phyloP scores from a whole-genome alignment of 2,329 filamentous ascomycete genomes.

The Phaeoacremonium minimum region DNA sequence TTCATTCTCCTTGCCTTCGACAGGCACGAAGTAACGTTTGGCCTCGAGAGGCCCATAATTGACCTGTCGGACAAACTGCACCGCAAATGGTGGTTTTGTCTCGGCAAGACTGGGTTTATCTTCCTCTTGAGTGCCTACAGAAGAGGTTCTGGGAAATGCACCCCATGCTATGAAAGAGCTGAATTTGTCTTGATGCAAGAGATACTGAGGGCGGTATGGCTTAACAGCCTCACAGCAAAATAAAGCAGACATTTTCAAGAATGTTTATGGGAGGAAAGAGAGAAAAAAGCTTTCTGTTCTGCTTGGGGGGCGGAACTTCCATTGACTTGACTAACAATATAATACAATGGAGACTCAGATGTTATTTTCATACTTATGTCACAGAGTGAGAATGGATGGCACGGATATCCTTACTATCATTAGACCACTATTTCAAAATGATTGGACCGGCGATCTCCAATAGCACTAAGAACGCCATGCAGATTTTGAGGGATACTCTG shows the following conservation, averaged over 20 bases:
- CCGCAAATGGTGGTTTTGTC: slow-evolving; percentile 14
- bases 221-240: slow-evolving; percentile 18
- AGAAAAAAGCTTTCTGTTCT: background rate
- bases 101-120: slow-evolving; percentile 5
- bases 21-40: slow-evolving; percentile 34
- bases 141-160: slow-evolving; percentile 13
- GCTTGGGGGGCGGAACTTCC: background rate
- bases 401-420: background rate
- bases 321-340: background rate
- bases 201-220: slow-evolving; percentile 16
- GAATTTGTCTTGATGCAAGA: slow-evolving; percentile 20
- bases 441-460: background rate
- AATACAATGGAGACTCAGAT: background rate
- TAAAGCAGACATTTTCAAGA: slow-evolving; percentile 10
- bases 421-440: background rate
- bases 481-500: slow-evolving; percentile 1
- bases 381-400: too few relatives aligned
- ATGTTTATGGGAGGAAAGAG: background rate
- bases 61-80: slow-evolving; percentile 39
- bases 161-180: slow-evolving; percentile 24
- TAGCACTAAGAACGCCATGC: background rate
- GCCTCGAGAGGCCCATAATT: slow-evolving; percentile 38
- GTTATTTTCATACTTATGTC: slow-evolving; percentile 1
- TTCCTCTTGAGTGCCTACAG: slow-evolving; percentile 1
- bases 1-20: slow-evolving; percentile 1